Base-by-base conservation (phyloP, 768 basidiomycete species). In the Trametes sanguinea region DNA sequence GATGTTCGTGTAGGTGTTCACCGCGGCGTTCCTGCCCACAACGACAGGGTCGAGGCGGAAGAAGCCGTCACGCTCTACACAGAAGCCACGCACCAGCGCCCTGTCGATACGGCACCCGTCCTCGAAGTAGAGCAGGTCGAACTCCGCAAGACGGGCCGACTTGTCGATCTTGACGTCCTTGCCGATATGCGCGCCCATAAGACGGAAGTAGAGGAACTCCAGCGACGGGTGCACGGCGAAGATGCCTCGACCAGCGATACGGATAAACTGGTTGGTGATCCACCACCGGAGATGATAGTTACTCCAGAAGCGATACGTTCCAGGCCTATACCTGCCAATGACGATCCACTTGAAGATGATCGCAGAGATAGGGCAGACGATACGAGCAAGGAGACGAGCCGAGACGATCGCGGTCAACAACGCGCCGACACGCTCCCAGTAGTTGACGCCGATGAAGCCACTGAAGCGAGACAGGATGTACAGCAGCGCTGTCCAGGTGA, bases 301-400 rank as follows among this genome's bases (percentile, higher is more conserved):
- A n/a, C 76, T 76, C 76, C 77, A 80, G 68, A 66, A 64, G 10
- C 51, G 52, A 46, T 69, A 67, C 40, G 42, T 58, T 0, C 66
- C 68, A 6, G 68, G 66, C 53, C 52, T 75, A 69, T 81, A 79
- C 32, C 68, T 67, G 1, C 81, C 80, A 47, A 82, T 80, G 51
- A 81, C 72, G 43, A 77, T 37, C 80, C 81, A 82, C 54, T 82
- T 81, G 74, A 81, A 78, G 9, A 69, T 11, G 53, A 81, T 80
- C 0, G 80, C 73, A 4, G 67, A 61, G 27, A 81, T 35, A 2
- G 81, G 81, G 29, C 73, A 75, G 29, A 78, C 57, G 42, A 77
- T 70, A 16, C 77, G 73, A 16, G 73, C 73, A 4, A 69, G 57
- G 4, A 78, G 52, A 32, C 79, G 71, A 0, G 78, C 78, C 17